A percentile compares a stretch with the other conserved stretches of the same genome.
Evolutionary conservation across 2,329 filamentous ascomycete genomes (phyloP).

Genomic region (Cercospora sp.): DNA sequence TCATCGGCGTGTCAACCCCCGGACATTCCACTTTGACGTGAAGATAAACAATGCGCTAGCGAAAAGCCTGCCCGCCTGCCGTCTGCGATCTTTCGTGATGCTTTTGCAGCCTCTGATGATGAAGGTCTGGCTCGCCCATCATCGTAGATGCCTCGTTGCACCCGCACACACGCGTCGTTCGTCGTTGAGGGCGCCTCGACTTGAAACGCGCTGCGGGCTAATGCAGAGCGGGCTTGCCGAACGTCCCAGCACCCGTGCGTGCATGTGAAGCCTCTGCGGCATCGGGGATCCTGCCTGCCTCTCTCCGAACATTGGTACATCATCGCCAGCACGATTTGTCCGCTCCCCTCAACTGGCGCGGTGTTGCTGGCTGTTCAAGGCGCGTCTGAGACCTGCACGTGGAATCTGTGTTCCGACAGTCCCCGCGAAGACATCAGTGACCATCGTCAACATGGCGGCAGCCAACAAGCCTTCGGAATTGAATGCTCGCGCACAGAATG

Average conservation of each 20-base stretch:
- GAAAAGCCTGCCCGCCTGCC: not conserved
- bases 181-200: not conserved
- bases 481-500: conserved; percentile 44
- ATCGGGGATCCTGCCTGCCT: not conserved
- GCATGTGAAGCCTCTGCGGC: not conserved
- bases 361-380: not conserved
- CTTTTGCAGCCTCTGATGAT: not conserved
- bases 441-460: not conserved
- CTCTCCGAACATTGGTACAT: not conserved
- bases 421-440: not conserved
- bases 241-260: not conserved
- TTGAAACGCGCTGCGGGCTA: not conserved
- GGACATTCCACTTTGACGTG: not conserved
- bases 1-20: not conserved
- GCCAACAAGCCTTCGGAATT: conserved; percentile 14
- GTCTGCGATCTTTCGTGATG: not conserved
- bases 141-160: not conserved
- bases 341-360: not conserved
- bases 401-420: not conserved
- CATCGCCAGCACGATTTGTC: not conserved
- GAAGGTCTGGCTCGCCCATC: not conserved
- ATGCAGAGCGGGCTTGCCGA: not conserved
- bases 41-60: not conserved
- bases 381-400: not conserved
- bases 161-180: not conserved